Evolutionary conservation across 257 asterid genomes (phyloP).

Genomic region (Nicotiana tomentosiformis): DNA sequence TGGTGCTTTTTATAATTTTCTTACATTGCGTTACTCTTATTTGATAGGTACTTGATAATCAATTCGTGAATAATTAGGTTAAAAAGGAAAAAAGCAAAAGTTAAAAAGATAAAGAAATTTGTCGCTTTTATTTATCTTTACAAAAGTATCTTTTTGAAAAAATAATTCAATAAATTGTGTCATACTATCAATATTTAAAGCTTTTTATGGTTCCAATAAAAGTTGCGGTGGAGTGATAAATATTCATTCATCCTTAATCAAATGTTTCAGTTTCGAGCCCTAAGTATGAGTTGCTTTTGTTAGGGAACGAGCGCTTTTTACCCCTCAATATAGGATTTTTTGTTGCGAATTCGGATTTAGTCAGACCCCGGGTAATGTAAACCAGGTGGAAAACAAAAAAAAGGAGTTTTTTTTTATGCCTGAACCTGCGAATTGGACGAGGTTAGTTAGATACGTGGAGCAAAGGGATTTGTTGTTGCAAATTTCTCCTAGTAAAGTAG

Average conservation of each 20-base stretch:
- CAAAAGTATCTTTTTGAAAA: background rate
- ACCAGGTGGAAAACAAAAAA: too few relatives aligned
- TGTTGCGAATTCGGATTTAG: too few relatives aligned
- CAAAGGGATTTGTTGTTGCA: background rate
- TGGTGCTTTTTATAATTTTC: background rate
- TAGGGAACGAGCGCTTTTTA: too few relatives aligned
- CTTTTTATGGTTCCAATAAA: too few relatives aligned
- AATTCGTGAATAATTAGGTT: background rate
- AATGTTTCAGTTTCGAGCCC: too few relatives aligned
- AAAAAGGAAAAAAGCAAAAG: background rate
- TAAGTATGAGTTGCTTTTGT: too few relatives aligned
- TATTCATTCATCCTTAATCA: too few relatives aligned
- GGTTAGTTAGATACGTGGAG: background rate
- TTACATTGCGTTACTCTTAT: background rate
- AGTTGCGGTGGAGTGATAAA: accelerated
- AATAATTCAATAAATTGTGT: background rate
- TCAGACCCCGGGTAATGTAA: too few relatives aligned
- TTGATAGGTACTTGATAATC: background rate
- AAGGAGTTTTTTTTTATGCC: background rate
- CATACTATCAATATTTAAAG: background rate
- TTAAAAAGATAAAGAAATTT: background rate
- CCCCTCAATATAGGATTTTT: accelerated
- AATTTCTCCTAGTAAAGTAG: background rate
- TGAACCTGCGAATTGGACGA: background rate
- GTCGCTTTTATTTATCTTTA: background rate